Evolutionary conservation across 768 basidiomycete genomes (phyloP), one percentile per base, ranked within the genome.

Genomic region (Phylloporus sp.): DNA sequence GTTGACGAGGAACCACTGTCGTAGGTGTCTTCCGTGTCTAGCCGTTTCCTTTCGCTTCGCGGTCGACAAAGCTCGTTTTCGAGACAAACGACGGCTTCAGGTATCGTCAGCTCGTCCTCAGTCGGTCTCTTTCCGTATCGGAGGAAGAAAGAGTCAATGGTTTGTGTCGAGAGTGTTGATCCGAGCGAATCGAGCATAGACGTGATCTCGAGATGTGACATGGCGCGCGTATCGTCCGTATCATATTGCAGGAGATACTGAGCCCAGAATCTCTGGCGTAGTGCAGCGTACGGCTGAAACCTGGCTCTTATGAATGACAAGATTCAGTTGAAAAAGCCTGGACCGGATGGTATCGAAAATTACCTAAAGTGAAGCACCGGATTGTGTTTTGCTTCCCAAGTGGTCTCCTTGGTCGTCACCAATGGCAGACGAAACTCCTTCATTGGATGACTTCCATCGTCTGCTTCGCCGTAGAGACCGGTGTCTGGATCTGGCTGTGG

Each of bases 161-260:
- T 98, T 35, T 80, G 71, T 1, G 66, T 68, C 7, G 86, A 87
- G 39, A 98, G 78, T 0, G 95, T 98, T 4, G 93, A 96, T 5
- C 93, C 93, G 29, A 99, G 82, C 2, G 94, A 95, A 69, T 97
- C 95, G 34, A 99, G 84, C 89, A 97, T 93, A 10, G 89, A 89
- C 0, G 86, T 89, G 26, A 96, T 74, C 65, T 98, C 96, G 45
- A 94, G 70, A 51, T 84, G 83, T 0, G 90, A 92, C 32, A 94
- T 68, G 1, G 76, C 63, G 18, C 71, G 70, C 0, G 82, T 86
- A 50, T 93, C 89, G 65, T 94, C 92, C 0, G 83, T 77, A 56
- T 96, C 94, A 67, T 97, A 98, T 55, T 94, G 87, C 41, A 79
- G 78, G 32, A 95, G 77, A 64, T 90, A 93, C 53, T 88, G 83